A percentile compares a stretch with the other conserved stretches of the same genome.
phyloP scores from a whole-genome alignment of 148 eudicot species.

The Selenicereus undatus region DNA sequence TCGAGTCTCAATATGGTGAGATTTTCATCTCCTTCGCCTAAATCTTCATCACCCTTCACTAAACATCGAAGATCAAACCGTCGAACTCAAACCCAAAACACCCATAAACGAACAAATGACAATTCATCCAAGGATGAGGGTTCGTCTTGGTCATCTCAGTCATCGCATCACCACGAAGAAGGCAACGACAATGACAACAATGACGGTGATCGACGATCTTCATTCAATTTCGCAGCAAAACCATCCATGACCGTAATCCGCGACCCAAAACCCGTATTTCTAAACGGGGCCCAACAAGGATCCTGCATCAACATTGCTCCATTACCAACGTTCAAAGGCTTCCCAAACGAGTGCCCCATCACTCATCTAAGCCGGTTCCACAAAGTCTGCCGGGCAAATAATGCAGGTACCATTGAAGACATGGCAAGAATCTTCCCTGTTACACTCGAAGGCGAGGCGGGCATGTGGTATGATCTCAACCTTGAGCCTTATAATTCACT shows the following conservation, averaged over 20 bases:
- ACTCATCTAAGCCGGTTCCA: background rate
- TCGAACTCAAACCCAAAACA: background rate
- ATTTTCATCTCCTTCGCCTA: background rate
- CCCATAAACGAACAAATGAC: background rate
- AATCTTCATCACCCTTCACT: background rate
- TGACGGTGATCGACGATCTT: background rate
- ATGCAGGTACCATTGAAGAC: slow-evolving; percentile 12
- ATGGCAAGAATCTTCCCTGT: slow-evolving; percentile 30
- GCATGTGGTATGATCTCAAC: slow-evolving; percentile 35
- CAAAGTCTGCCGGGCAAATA: slow-evolving; percentile 21
- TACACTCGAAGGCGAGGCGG: slow-evolving; percentile 30
- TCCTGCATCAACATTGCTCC: background rate
- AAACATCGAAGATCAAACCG: background rate
- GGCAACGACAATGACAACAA: background rate
- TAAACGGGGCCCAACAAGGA: background rate
- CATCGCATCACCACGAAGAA: background rate
- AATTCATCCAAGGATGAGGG: background rate
- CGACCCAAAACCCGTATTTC: background rate
- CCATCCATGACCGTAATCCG: background rate
- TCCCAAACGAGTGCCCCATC: background rate
- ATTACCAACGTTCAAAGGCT: background rate
- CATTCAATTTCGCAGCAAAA: background rate
- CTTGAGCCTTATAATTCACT: slow-evolving; percentile 30
- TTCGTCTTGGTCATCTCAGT: background rate
- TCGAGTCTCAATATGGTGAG: background rate